These are phyloP conservation scores for Trichoderma sp. DNA, from an alignment of 2,329 filamentous ascomycete genomes.

Conservation along the genomic window DNA sequence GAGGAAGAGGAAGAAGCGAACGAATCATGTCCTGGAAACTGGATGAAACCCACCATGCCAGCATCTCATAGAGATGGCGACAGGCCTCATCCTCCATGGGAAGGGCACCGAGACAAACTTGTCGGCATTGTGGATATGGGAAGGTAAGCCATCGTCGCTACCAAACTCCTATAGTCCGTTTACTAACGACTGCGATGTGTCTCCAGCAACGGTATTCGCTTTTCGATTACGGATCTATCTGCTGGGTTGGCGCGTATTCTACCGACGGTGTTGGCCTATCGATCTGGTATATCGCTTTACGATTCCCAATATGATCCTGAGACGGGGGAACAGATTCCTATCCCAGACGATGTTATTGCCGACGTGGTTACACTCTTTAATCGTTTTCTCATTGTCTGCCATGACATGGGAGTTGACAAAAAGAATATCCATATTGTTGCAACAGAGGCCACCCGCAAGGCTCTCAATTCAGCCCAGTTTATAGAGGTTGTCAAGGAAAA, in stretches of 20 bases:
- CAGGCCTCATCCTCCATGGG: conserved; percentile 32
- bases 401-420: conserved; percentile 30
- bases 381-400: conserved; percentile 34
- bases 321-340: conserved; percentile 35
- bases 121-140: conserved; percentile 42
- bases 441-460: conserved; percentile 36
- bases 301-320: conserved; percentile 36
- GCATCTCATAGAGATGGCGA: neutral
- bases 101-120: conserved; percentile 33
- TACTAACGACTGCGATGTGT: conserved; percentile 12
- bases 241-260: conserved; percentile 60
- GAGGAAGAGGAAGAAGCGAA: neutral
- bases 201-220: conserved; percentile 68
- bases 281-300: conserved; percentile 36
- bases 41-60: neutral
- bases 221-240: conserved; percentile 56
- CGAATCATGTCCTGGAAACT: neutral
- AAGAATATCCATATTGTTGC: conserved; percentile 35
- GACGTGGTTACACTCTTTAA: conserved; percentile 32
- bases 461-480: conserved; percentile 34
- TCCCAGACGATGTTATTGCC: conserved; percentile 32
- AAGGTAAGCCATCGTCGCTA: conserved; percentile 25
- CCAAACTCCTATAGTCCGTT: neutral
- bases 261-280: conserved; percentile 45
- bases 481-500: conserved; percentile 48